Base-by-base conservation (phyloP, 1,139 yeast species). In the Saccharomyces hybrid region DNA sequence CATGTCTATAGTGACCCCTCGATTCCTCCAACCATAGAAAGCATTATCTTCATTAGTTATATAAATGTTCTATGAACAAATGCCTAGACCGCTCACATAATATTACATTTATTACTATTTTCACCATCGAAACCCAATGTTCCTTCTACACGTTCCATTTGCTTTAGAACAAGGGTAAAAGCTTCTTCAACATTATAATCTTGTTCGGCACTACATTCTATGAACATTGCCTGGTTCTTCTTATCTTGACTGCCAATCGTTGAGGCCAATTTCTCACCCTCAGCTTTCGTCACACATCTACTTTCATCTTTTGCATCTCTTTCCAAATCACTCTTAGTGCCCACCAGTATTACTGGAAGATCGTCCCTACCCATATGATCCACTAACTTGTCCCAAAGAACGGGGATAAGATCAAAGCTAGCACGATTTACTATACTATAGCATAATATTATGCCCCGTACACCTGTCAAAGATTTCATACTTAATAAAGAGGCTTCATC, bases 401-500 rank as follows among this genome's bases (percentile, higher is more conserved):
- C 78, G 58, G 83, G 83, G 52, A 90, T 76, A 72, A 88, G 77
- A 58, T 88, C 95, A 70, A 90, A 89, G 46, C 95, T 85, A 60
- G 83, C 81, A 61, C 87, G 75, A 48, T 91, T 85, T 25, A 90
- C 84, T 51, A 90, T 90, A 51, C 95, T 85, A 72, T 88, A 90
- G 44, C 89, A 88, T 49, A 90, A 74, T 57, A 90, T 76, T 68
- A 87, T 88, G 1, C 96, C 97, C 67, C 88, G 95, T 53, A 87
- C 83, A 14, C 95, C 95, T 53, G 88, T 86, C 54, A 88, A 73
- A 60, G 88, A 87, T 65, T 88, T 87, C 70, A 88, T 93, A 67
- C 84, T 87, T 75, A 90, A 82, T 64, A 88, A 84, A 57, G 89
- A 82, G 68, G 85, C 88, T 73, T 90, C 96, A 70, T 90, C 96